A percentile compares a stretch with the other conserved stretches of the same genome.
Conservation (phyloP, 148 eudicot genomes). For the Simmondsia chinensis region DNA sequence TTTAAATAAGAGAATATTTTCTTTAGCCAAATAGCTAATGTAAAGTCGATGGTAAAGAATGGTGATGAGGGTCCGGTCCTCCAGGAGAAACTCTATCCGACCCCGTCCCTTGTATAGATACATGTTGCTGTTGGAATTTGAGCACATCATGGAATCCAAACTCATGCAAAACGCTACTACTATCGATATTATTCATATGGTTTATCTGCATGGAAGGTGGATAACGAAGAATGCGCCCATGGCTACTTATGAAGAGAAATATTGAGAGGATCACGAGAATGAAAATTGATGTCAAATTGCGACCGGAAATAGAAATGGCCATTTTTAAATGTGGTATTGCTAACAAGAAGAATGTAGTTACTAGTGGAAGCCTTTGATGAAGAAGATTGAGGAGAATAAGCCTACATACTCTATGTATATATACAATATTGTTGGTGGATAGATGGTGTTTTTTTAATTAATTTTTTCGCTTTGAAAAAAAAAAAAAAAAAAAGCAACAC, state of each 20-base stretch:
- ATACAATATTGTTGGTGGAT: too few relatives aligned
- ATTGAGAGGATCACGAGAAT: slow-evolving; percentile 4
- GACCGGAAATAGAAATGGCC: too few relatives aligned
- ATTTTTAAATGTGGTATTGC: too few relatives aligned
- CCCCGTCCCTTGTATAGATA: slow-evolving; percentile 11
- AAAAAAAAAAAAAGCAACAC: too few relatives aligned
- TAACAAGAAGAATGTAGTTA: too few relatives aligned
- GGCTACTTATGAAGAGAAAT: slow-evolving; percentile 6
- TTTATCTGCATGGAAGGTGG: background rate
- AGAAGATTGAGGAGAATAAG: too few relatives aligned
- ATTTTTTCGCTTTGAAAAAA: too few relatives aligned
- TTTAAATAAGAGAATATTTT: too few relatives aligned
- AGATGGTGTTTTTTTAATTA: too few relatives aligned
- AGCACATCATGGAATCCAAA: slow-evolving; percentile 24
- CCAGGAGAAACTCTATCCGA: slow-evolving; percentile 20
- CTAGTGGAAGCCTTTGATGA: too few relatives aligned
- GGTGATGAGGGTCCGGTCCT: slow-evolving; percentile 26
- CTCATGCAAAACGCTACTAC: slow-evolving; percentile 19
- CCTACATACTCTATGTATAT: too few relatives aligned
- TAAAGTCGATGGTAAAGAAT: slow-evolving; percentile 9
- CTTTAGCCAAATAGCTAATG: background rate
- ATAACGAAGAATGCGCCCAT: slow-evolving; percentile 20
- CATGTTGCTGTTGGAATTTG: slow-evolving; percentile 12
- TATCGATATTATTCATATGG: slow-evolving; percentile 7
- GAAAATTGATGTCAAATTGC: too few relatives aligned